Percentiles rank a stretch among this genome's conserved stretches.
Conservation (phyloP, 2,329 filamentous ascomycete species). For the Monilinia laxa region DNA sequence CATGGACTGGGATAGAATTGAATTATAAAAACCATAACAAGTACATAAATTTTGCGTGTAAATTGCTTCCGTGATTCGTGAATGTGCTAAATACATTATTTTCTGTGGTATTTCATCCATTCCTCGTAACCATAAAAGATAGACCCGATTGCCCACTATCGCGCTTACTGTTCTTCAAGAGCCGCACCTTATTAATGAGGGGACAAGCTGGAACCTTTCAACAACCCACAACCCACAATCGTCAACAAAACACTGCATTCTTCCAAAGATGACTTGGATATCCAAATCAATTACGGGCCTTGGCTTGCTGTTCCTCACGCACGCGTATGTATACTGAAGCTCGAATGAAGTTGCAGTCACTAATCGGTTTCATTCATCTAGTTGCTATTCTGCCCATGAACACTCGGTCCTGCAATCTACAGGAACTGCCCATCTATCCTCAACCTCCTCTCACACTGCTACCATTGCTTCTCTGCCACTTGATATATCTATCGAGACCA, state of each 20-base stretch:
- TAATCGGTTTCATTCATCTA: conserved; percentile 44
- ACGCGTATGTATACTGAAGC: conserved; percentile 65
- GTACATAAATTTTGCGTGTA: conserved; percentile 15
- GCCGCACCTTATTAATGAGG: conserved; percentile 18
- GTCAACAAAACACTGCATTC: not conserved
- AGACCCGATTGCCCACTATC: conserved; percentile 10
- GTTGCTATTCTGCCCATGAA: conserved; percentile 95
- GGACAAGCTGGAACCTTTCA: conserved; percentile 13
- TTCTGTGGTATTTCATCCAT: not conserved
- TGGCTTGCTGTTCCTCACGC: conserved; percentile 76
- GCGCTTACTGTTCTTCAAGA: conserved; percentile 22
- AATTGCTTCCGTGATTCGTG: conserved; percentile 10
- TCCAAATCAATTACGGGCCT: conserved; percentile 69
- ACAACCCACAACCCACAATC: conserved; percentile 2
- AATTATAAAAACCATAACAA: conserved; percentile 31
- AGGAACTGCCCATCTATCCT: conserved; percentile 49
- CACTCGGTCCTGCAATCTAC: conserved; percentile 72
- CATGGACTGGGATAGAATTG: conserved; percentile 36
- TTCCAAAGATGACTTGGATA: conserved; percentile 64
- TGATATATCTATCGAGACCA: conserved; percentile 85
- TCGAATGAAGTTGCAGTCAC: conserved; percentile 9
- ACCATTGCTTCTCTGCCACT: conserved; percentile 61
- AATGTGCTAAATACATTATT: conserved; percentile 3
- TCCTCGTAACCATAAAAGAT: not conserved
- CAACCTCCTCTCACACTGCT: conserved; percentile 46